Percentiles rank a stretch among this genome's conserved stretches.
These are phyloP conservation scores for Melanomma pulvis-pyrius DNA, from an alignment of 495 filamentous ascomycete species.

Conservation along the genomic window DNA sequence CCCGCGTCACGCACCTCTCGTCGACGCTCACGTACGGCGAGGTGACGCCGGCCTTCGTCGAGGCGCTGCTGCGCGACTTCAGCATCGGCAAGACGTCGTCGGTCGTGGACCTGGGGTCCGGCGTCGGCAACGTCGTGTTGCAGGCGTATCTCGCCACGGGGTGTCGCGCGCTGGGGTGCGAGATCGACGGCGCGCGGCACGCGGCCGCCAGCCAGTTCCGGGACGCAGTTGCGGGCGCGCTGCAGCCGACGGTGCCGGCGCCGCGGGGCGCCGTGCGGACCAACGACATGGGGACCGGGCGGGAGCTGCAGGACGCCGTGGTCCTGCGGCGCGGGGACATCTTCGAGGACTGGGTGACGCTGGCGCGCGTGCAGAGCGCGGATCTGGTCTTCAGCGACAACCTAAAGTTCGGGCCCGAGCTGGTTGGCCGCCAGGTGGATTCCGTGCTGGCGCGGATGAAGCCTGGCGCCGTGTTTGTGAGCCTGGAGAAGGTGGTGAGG, in stretches of 20 bases:
- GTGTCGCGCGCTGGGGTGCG: conserved; percentile 75
- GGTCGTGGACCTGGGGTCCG: conserved; percentile 90
- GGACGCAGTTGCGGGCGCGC: background rate
- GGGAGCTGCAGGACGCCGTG: background rate
- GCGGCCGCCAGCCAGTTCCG: background rate
- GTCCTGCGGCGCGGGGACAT: background rate
- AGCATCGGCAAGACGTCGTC: conserved; percentile 70
- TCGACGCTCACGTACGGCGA: conserved; percentile 1
- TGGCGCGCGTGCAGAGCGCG: background rate
- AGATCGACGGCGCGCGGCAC: background rate
- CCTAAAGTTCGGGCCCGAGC: conserved; percentile 3
- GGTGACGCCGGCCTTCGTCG: background rate
- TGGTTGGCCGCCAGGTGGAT: background rate
- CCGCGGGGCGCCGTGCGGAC: too few relatives aligned
- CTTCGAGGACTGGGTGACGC: background rate
- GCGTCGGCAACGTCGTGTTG: conserved; percentile 89
- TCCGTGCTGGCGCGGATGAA: conserved; percentile 4
- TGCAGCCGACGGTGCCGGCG: too few relatives aligned
- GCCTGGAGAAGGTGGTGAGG: conserved; percentile 5
- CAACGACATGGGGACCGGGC: background rate
- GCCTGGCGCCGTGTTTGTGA: conserved; percentile 12
- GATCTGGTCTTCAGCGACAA: conserved; percentile 2
- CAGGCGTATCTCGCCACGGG: conserved; percentile 91
- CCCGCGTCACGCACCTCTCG: background rate
- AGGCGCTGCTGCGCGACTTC: background rate